Evolutionary conservation across 169 alveolate species (phyloP).

Genomic region (Toxoplasma gondii): DNA sequence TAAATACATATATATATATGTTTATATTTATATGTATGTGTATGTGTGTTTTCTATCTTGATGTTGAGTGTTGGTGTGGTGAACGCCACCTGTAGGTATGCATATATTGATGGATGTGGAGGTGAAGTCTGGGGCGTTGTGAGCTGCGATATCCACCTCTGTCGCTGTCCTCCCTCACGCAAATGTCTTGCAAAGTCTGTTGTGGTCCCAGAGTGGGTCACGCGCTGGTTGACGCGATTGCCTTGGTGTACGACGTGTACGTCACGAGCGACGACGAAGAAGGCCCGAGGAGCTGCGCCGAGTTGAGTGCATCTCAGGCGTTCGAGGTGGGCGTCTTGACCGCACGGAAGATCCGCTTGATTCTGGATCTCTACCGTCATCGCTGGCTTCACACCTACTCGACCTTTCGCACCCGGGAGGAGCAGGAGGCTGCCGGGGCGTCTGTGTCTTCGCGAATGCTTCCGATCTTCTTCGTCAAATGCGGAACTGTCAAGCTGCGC

Average conservation of each 20-base stretch:
- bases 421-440: background rate
- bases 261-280: conserved; percentile 4
- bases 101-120: too few species aligned
- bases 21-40: too few species aligned
- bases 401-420: background rate
- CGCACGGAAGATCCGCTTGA: background rate
- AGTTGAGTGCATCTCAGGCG: background rate
- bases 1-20: background rate
- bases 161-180: too few species aligned
- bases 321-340: background rate
- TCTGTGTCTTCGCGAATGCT: background rate
- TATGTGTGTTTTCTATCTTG: background rate
- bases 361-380: background rate
- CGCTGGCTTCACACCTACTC: background rate
- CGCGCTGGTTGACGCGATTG: conserved; percentile 24
- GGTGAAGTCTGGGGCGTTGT: too few species aligned
- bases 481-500: background rate
- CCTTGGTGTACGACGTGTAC: background rate
- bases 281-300: background rate
- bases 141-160: too few species aligned
- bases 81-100: too few species aligned
- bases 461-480: background rate
- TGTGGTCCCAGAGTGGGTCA: background rate
- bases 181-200: too few species aligned
- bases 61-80: background rate